A percentile compares a stretch with the other conserved stretches of the same genome.
phyloP scores from a whole-genome alignment of 768 basidiomycete species.

The Mycena amicta region DNA sequence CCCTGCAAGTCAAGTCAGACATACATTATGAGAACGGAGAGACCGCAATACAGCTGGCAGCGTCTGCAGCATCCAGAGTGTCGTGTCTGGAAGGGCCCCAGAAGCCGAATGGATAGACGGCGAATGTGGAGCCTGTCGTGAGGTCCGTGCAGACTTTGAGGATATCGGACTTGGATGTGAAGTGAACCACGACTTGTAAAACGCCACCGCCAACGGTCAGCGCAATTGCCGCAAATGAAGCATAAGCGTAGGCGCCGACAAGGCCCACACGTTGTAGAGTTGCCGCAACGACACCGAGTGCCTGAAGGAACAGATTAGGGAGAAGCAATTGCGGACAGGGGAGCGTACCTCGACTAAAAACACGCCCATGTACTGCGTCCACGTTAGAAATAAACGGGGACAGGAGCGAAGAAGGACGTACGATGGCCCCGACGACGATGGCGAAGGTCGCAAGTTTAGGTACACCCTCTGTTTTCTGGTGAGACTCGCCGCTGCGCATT shows the following conservation, averaged over 20 bases:
- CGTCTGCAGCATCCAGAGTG: slow-evolving; percentile 39
- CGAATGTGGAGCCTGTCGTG: slow-evolving; percentile 35
- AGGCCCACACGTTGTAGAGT: slow-evolving; percentile 55
- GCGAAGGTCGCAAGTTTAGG: slow-evolving; percentile 54
- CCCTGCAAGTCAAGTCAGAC: slow-evolving; percentile 43
- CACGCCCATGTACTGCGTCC: slow-evolving; percentile 54
- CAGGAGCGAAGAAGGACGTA: no score
- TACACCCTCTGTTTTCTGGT: slow-evolving; percentile 35
- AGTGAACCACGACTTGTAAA: slow-evolving; percentile 63
- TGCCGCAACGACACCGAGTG: slow-evolving; percentile 57
- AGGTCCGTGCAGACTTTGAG: slow-evolving; percentile 55
- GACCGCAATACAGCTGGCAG: slow-evolving; percentile 45
- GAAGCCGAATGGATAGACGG: slow-evolving; percentile 48
- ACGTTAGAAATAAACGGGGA: no score
- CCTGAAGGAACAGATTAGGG: slow-evolving; percentile 20
- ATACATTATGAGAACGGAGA: neutral
- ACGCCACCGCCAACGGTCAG: slow-evolving; percentile 55
- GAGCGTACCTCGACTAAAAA: slow-evolving; percentile 49
- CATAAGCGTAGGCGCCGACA: slow-evolving; percentile 58
- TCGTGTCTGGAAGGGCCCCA: slow-evolving; percentile 48
- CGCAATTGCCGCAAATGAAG: slow-evolving; percentile 49
- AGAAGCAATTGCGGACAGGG: neutral
- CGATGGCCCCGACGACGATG: slow-evolving; percentile 60
- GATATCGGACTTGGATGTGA: slow-evolving; percentile 66
- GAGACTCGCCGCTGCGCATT: neutral